These are phyloP conservation scores for Rhodamnia argentea DNA, from an alignment of 345 rosid species.

Conservation along the genomic window DNA sequence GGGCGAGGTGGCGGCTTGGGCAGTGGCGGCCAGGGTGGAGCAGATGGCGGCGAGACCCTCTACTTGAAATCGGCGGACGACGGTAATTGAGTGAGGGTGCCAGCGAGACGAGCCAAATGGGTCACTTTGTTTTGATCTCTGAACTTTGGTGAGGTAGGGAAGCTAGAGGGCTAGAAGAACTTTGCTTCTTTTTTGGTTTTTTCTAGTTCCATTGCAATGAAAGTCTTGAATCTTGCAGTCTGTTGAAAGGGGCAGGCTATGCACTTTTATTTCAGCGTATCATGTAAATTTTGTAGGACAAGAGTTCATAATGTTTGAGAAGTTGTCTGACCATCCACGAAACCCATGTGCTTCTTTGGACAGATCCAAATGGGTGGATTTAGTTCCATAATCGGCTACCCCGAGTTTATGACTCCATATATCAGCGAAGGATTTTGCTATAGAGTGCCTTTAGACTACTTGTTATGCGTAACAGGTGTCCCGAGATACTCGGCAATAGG, in stretches of 20 bases:
- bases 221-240: not conserved
- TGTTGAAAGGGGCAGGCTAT: not conserved
- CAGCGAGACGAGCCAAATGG: not conserved
- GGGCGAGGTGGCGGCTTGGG: slow-evolving; percentile 79
- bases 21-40: slow-evolving; percentile 32
- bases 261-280: not conserved
- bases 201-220: not conserved
- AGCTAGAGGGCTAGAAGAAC: not conserved
- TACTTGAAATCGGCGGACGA: slow-evolving; percentile 79
- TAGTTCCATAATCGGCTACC: not conserved
- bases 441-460: not conserved
- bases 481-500: not conserved
- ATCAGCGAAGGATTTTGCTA: not conserved
- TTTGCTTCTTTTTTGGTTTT: not conserved
- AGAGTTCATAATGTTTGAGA: not conserved
- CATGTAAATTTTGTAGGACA: not conserved
- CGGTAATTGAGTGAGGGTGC: slow-evolving; percentile 55
- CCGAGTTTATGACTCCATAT: not conserved
- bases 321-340: not conserved
- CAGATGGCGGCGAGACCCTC: slow-evolving; percentile 76
- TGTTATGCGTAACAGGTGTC: too few relatives aligned
- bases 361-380: not conserved
- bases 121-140: not conserved
- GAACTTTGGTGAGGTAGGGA: not conserved
- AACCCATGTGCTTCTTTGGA: not conserved